These are phyloP conservation scores for Capniomyces stellatus DNA, from an alignment of 371 early-diverging fungal genomes.

Conservation along the genomic window DNA sequence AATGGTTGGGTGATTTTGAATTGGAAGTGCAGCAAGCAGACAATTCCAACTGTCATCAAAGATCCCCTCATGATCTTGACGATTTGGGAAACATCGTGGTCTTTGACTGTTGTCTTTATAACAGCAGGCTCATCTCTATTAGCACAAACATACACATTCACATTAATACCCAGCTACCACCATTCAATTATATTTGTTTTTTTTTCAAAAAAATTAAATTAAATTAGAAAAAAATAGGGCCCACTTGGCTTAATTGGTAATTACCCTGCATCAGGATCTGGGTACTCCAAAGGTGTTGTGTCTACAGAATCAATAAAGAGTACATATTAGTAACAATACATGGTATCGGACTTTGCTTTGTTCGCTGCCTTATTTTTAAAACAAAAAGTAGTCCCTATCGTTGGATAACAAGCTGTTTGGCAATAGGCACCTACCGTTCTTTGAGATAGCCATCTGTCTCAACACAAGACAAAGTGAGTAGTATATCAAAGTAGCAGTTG, in stretches of 20 bases:
- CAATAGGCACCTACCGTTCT: too few relatives aligned
- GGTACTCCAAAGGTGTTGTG: slow-evolving; percentile 41
- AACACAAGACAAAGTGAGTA: slow-evolving; percentile 34
- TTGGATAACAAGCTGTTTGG: too few relatives aligned
- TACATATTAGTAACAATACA: too few relatives aligned
- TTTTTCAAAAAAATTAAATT: slow-evolving; percentile 26
- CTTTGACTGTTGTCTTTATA: slow-evolving; percentile 51
- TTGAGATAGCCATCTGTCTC: slow-evolving; percentile 32
- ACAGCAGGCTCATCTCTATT: slow-evolving; percentile 16
- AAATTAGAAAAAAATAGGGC: too few relatives aligned
- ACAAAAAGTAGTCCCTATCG: too few relatives aligned
- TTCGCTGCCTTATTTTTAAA: too few relatives aligned
- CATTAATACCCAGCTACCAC: background rate
- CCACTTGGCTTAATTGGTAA: too few relatives aligned
- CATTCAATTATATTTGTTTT: slow-evolving; percentile 18
- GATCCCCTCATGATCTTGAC: slow-evolving; percentile 49
- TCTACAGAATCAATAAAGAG: too few relatives aligned
- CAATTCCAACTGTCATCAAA: slow-evolving; percentile 43
- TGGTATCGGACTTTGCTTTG: too few relatives aligned
- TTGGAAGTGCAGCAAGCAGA: slow-evolving; percentile 68
- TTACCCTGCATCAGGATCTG: slow-evolving; percentile 22
- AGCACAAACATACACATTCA: slow-evolving; percentile 3
- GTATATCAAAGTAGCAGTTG: slow-evolving; percentile 37
- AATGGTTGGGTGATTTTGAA: slow-evolving; percentile 80
- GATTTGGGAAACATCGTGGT: slow-evolving; percentile 67